phyloP scores from a whole-genome alignment of 1,139 yeast species.

The Chernovozyma sophiae-reginae region DNA sequence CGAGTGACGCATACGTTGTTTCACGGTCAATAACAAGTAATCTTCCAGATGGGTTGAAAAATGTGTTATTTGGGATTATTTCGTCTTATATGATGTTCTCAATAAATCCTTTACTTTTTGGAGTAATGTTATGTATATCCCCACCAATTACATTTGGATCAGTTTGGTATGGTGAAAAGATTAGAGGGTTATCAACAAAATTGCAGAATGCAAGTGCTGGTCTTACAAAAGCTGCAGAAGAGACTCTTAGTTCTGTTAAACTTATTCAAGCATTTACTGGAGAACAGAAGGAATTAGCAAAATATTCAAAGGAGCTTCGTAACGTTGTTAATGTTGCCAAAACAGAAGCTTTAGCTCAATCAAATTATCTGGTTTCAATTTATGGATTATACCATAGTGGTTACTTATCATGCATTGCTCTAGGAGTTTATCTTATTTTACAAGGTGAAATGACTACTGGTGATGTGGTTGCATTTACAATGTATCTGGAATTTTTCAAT shows the following conservation, averaged over 20 bases:
- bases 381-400: constrained; percentile 45
- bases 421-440: constrained; percentile 42
- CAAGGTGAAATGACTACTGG: constrained; percentile 44
- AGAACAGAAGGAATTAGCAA: constrained; percentile 39
- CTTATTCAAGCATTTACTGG: constrained; percentile 46
- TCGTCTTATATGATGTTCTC: constrained; percentile 47
- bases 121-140: constrained; percentile 48
- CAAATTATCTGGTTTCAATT: constrained; percentile 44
- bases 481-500: constrained; percentile 48
- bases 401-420: constrained; percentile 42
- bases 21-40: constrained; percentile 43
- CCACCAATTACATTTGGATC: constrained; percentile 53
- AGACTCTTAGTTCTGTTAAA: constrained; percentile 42
- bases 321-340: constrained; percentile 41
- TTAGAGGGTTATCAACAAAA: constrained; percentile 39
- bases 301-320: constrained; percentile 38
- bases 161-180: constrained; percentile 47
- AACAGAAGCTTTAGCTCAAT: constrained; percentile 46
- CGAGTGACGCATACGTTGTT: constrained; percentile 53
- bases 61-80: constrained; percentile 40
- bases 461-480: constrained; percentile 46
- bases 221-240: constrained; percentile 44
- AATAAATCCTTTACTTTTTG: constrained; percentile 43
- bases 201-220: constrained; percentile 48
- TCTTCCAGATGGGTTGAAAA: constrained; percentile 48